Evolutionary conservation across 345 rosid genomes (phyloP).

Genomic region (Brassica juncea): DNA sequence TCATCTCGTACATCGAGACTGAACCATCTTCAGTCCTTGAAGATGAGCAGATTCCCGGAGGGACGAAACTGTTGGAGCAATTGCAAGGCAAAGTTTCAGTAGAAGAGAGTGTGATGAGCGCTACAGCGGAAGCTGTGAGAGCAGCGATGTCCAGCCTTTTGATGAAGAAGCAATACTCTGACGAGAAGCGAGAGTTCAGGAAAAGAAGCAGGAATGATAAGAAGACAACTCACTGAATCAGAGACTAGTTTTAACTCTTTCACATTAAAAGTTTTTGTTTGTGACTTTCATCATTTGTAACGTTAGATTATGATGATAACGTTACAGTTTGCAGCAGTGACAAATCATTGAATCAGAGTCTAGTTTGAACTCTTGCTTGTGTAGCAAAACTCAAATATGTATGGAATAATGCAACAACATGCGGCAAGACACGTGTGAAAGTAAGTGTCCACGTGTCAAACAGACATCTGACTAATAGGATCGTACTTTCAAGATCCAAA

Average conservation of each 20-base stretch:
- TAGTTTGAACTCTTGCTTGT: not conserved
- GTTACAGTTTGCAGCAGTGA: not conserved
- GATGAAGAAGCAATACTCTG: constrained; percentile 83
- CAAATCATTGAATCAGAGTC: not conserved
- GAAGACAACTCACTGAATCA: constrained; percentile 47
- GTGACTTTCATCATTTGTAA: not conserved
- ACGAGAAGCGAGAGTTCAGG: constrained; percentile 72
- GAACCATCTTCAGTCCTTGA: constrained; percentile 40
- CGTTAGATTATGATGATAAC: not conserved
- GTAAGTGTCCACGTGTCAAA: constrained; percentile 18
- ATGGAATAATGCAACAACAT: not conserved
- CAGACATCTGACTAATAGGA: constrained; percentile 13
- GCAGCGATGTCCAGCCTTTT: constrained; percentile 71
- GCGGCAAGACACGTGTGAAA: constrained; percentile 25
- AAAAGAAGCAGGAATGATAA: constrained; percentile 86
- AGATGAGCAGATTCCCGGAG: constrained; percentile 64
- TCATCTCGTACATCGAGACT: constrained; percentile 42
- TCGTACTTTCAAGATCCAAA: constrained; percentile 16
- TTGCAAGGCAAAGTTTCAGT: constrained; percentile 61
- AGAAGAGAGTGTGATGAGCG: constrained; percentile 59
- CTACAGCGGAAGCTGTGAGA: constrained; percentile 81
- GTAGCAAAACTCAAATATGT: not conserved
- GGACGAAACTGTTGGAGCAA: constrained; percentile 56
- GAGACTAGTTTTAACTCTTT: too few species aligned
- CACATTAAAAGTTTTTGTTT: not conserved